These are phyloP conservation scores for Starmerella sp. DNA, from an alignment of 805 yeast species.

Conservation along the genomic window DNA sequence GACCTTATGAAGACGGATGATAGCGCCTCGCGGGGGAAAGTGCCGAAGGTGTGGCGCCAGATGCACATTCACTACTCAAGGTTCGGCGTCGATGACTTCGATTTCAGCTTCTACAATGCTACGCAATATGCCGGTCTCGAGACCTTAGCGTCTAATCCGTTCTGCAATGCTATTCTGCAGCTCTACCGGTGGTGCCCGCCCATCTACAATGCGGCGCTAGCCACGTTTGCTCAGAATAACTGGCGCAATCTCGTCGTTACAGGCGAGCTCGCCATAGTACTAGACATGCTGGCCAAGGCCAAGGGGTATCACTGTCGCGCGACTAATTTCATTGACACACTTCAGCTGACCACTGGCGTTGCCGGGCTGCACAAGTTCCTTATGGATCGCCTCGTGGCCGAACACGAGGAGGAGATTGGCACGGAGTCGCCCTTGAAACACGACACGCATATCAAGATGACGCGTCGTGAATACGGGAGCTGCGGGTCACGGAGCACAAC, in stretches of 20 bases:
- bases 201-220: slow-evolving; percentile 52
- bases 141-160: slow-evolving; percentile 68
- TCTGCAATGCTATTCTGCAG: slow-evolving; percentile 69
- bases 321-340: slow-evolving; percentile 55
- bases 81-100: slow-evolving; percentile 91
- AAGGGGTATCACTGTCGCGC: slow-evolving; percentile 69
- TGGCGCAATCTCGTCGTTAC: slow-evolving; percentile 35
- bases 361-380: slow-evolving; percentile 1
- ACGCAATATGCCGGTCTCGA: slow-evolving; percentile 78
- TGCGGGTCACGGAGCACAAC: slow-evolving; percentile 17
- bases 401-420: slow-evolving; percentile 11
- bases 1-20: slow-evolving; percentile 13
- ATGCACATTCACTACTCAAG: slow-evolving; percentile 71
- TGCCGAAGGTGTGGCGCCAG: slow-evolving; percentile 67
- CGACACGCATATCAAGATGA: background rate
- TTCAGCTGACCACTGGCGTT: slow-evolving; percentile 27
- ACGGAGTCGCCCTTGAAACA: background rate
- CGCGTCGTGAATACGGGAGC: slow-evolving; percentile 14
- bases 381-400: background rate
- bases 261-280: slow-evolving; percentile 76
- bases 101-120: slow-evolving; percentile 70
- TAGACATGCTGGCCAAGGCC: slow-evolving; percentile 83
- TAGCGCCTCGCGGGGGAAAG: slow-evolving; percentile 26
- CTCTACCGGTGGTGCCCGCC: slow-evolving; percentile 67
- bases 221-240: slow-evolving; percentile 40